Evolutionary conservation across 2,329 filamentous ascomycete species (phyloP).

Genomic region (Phialophora chinensis): DNA sequence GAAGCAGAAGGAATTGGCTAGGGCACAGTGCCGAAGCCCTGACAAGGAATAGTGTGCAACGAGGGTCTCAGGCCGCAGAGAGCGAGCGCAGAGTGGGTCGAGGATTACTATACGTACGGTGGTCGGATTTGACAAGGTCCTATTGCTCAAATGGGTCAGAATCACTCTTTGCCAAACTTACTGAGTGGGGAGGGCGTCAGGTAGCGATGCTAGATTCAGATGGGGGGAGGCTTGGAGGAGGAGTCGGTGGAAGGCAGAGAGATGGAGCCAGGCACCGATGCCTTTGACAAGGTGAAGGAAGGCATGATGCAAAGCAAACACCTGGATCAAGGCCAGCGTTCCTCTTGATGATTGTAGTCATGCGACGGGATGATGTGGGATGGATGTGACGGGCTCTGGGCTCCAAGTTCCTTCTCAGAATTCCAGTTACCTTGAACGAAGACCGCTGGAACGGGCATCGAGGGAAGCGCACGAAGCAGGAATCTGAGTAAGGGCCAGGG

Average conservation of each 20-base stretch:
- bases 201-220: constrained; percentile 24
- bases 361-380: constrained; percentile 27
- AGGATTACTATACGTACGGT: constrained; percentile 37
- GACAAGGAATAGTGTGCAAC: constrained; percentile 14
- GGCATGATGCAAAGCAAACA: not conserved
- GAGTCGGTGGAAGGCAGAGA: constrained; percentile 14
- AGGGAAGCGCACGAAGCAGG: constrained; percentile 12
- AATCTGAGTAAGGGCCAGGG: constrained; percentile 34
- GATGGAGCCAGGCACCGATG: constrained; percentile 31
- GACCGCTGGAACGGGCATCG: not conserved
- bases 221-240: constrained; percentile 3
- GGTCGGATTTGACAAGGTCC: constrained; percentile 36
- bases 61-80: constrained; percentile 19
- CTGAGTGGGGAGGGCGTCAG: constrained; percentile 2
- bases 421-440: not conserved
- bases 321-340: not conserved
- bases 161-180: constrained; percentile 22
- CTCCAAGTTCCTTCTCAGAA: not conserved
- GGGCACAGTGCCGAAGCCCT: constrained; percentile 15
- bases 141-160: constrained; percentile 36
- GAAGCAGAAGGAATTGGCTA: constrained; percentile 24
- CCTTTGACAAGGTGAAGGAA: constrained; percentile 1
- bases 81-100: constrained; percentile 28
- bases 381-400: constrained; percentile 12
- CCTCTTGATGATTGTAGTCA: constrained; percentile 9